Evolutionary conservation across 2,329 filamentous ascomycete genomes (phyloP).

Genomic region (Pyricularia pennisetigena): DNA sequence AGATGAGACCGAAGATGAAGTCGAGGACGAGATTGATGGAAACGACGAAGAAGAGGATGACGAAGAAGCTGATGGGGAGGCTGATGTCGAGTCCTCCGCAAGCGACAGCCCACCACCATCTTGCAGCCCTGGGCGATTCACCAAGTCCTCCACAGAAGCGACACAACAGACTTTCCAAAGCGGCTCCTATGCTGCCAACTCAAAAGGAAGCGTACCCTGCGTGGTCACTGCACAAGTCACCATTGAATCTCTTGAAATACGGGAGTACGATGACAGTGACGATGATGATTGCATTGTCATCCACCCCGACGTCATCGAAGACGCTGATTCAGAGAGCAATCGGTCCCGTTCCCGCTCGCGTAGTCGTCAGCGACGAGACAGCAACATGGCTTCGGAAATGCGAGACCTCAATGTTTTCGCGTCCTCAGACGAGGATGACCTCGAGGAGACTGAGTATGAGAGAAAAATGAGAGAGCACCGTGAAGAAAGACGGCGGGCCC

Average conservation of each 20-base stretch:
- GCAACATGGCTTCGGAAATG: slow-evolving; percentile 32
- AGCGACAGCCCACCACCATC: slow-evolving; percentile 13
- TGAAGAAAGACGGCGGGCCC: slow-evolving; percentile 30
- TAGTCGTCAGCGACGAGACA: slow-evolving; percentile 24
- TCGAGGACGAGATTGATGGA: slow-evolving; percentile 7
- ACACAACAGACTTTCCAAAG: background rate
- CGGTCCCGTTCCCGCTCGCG: slow-evolving; percentile 11
- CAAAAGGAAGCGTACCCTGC: background rate
- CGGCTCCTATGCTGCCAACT: slow-evolving; percentile 4
- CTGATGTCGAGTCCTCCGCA: slow-evolving; percentile 13
- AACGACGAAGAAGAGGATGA: slow-evolving; percentile 12
- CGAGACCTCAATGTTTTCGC: slow-evolving; percentile 32
- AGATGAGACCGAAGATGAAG: slow-evolving; percentile 8
- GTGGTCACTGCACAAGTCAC: slow-evolving; percentile 5
- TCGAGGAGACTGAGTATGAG: slow-evolving; percentile 20
- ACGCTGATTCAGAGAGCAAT: slow-evolving; percentile 20
- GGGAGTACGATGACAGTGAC: slow-evolving; percentile 19
- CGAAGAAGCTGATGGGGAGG: slow-evolving; percentile 6
- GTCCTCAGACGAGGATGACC: slow-evolving; percentile 26
- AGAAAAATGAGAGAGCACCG: slow-evolving; percentile 18
- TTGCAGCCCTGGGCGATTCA: slow-evolving; percentile 11
- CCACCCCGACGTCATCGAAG: slow-evolving; percentile 35
- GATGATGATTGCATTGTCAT: slow-evolving; percentile 31
- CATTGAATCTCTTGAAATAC: slow-evolving; percentile 17
- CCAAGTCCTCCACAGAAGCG: slow-evolving; percentile 3